Conservation (phyloP, 495 filamentous ascomycete genomes). For the Penicillium cosmopolitanum region DNA sequence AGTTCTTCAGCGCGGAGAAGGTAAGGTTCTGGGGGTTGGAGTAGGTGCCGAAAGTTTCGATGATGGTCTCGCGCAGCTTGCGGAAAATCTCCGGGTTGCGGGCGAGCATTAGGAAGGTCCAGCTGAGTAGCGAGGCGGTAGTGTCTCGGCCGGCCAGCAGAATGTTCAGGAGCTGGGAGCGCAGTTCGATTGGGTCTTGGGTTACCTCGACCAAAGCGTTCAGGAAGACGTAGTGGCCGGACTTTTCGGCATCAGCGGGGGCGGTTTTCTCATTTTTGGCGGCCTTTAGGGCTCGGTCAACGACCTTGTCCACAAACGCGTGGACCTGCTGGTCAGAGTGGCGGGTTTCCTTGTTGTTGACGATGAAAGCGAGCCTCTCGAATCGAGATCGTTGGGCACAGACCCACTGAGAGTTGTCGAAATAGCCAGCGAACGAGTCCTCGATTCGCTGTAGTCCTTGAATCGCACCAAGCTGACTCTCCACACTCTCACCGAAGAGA, state of each 20-base stretch:
- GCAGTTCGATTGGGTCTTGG: slow-evolving; percentile 52
- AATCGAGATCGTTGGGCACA: slow-evolving; percentile 46
- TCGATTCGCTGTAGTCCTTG: slow-evolving; percentile 28
- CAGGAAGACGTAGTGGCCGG: slow-evolving; percentile 41
- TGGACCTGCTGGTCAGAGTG: slow-evolving; percentile 51
- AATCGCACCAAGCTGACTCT: slow-evolving; percentile 42
- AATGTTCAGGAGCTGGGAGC: slow-evolving; percentile 62
- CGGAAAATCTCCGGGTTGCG: slow-evolving; percentile 45
- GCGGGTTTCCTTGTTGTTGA: slow-evolving; percentile 52
- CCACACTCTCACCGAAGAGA: slow-evolving; percentile 63
- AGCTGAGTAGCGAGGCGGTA: slow-evolving; percentile 63
- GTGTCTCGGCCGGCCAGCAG: slow-evolving; percentile 59
- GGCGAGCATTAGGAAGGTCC: slow-evolving; percentile 67
- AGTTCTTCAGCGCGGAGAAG: slow-evolving; percentile 47
- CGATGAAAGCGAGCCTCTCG: slow-evolving; percentile 55
- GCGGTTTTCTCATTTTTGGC: slow-evolving; percentile 16
- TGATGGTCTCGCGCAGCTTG: slow-evolving; percentile 55
- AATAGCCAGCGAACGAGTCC: slow-evolving; percentile 44
- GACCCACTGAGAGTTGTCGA: slow-evolving; percentile 45
- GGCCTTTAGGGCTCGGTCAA: slow-evolving; percentile 37
- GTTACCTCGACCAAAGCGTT: slow-evolving; percentile 41
- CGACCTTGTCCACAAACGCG: slow-evolving; percentile 51
- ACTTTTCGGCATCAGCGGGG: slow-evolving; percentile 30
- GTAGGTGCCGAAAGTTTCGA: slow-evolving; percentile 48
- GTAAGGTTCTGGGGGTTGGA: slow-evolving; percentile 37